Conservation (phyloP, 2,329 filamentous ascomycete genomes). For the Curvularia sp. region DNA sequence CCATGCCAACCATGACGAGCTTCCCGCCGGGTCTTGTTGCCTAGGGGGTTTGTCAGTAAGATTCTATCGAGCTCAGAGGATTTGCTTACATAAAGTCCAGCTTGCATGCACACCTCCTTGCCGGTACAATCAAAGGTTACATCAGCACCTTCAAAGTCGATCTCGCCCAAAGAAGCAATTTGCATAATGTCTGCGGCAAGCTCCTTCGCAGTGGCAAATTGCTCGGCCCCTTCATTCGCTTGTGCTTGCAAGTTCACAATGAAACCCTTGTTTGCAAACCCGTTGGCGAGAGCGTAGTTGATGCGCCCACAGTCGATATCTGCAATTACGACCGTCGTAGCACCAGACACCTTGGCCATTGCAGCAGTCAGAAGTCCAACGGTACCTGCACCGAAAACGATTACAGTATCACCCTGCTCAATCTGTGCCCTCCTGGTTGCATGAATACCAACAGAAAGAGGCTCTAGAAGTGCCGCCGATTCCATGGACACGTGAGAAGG, state of each 20-base stretch:
- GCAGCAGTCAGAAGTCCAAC: slow-evolving; percentile 51
- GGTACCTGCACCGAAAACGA: slow-evolving; percentile 86
- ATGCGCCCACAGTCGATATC: slow-evolving; percentile 52
- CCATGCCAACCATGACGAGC: slow-evolving; percentile 64
- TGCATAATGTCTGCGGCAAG: slow-evolving; percentile 47
- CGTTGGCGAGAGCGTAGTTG: slow-evolving; percentile 49
- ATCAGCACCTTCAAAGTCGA: slow-evolving; percentile 50
- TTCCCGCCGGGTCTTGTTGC: slow-evolving; percentile 58
- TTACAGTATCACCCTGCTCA: slow-evolving; percentile 75
- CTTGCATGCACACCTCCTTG: slow-evolving; percentile 53
- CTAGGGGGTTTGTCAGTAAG: slow-evolving; percentile 31
- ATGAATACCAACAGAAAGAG: slow-evolving; percentile 84
- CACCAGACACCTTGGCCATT: slow-evolving; percentile 52
- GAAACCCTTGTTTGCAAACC: slow-evolving; percentile 51
- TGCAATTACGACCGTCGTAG: slow-evolving; percentile 51
- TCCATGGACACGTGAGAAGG: slow-evolving; percentile 51
- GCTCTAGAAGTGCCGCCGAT: slow-evolving; percentile 55
- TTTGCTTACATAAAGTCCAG: slow-evolving; percentile 50
- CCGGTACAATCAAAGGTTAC: slow-evolving; percentile 53
- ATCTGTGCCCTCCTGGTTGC: slow-evolving; percentile 77
- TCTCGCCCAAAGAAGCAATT: slow-evolving; percentile 46
- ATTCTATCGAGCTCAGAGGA: neutral
- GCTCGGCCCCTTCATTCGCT: slow-evolving; percentile 39
- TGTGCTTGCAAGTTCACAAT: slow-evolving; percentile 39
- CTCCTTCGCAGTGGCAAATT: slow-evolving; percentile 45